phyloP scores from a whole-genome alignment of 306 rosid genomes.

The Senna siamea region DNA sequence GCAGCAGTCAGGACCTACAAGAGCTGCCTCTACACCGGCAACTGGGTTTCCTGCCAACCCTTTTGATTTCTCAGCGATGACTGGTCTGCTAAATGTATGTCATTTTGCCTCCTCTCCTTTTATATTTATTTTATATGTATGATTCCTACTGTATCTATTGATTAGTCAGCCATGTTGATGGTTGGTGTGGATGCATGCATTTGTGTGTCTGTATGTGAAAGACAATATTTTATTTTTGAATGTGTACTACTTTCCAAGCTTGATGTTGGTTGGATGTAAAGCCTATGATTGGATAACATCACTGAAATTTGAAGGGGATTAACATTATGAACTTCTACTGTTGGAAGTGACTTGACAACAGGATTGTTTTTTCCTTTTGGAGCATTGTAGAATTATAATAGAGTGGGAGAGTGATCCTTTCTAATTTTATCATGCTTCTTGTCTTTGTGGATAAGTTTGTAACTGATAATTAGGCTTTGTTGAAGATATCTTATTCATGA shows the following conservation, averaged over 20 bases:
- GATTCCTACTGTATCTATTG: conserved; percentile 10
- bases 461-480: conserved; percentile 15
- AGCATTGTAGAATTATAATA: not conserved
- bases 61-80: conserved; percentile 94
- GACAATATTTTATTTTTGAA: conserved; percentile 23
- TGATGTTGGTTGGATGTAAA: conserved; percentile 17
- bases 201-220: not conserved
- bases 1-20: conserved; percentile 49
- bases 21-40: conserved; percentile 57
- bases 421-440: not conserved
- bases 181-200: conserved; percentile 27
- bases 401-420: conserved; percentile 13
- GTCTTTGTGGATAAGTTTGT: conserved; percentile 29
- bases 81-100: conserved; percentile 90
- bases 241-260: conserved; percentile 12
- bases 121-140: not conserved
- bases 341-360: conserved; percentile 2
- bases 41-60: conserved; percentile 68
- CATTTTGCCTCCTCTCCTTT: conserved; percentile 1
- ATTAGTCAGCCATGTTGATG: not conserved
- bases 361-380: conserved; percentile 21
- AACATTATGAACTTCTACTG: conserved; percentile 7
- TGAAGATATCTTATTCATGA: conserved; percentile 4
- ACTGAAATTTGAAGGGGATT: conserved; percentile 7
- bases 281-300: conserved; percentile 31